Evolutionary conservation across 768 basidiomycete species (phyloP).

Genomic region (Cyathus striatus): DNA sequence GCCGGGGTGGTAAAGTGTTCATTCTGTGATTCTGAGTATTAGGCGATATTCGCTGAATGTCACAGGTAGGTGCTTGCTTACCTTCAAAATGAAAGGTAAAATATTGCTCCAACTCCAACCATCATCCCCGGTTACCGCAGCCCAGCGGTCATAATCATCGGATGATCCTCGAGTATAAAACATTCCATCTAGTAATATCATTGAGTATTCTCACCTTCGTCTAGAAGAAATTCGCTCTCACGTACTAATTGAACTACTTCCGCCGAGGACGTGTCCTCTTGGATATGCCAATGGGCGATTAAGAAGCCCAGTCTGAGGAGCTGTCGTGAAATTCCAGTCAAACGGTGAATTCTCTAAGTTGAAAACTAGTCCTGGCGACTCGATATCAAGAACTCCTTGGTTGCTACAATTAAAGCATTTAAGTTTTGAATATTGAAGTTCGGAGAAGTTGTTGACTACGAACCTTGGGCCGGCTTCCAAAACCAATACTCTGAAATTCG

Average conservation of each 20-base stretch:
- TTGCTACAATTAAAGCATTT: constrained; percentile 9
- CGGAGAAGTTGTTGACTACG: not conserved
- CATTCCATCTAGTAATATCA: constrained; percentile 10
- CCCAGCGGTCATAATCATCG: constrained; percentile 1
- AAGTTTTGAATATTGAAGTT: constrained; percentile 3
- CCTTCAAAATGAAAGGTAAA: constrained; percentile 17
- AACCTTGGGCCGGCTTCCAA: constrained; percentile 13
- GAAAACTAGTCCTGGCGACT: constrained; percentile 11
- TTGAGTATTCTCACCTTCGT: constrained; percentile 11
- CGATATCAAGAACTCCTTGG: constrained; percentile 7
- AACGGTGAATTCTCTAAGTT: constrained; percentile 9
- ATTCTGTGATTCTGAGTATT: constrained; percentile 12
- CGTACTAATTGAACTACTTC: constrained; percentile 27
- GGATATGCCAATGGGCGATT: constrained; percentile 17
- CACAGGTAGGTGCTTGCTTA: constrained; percentile 4
- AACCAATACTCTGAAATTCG: constrained; percentile 10
- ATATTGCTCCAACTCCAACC: constrained; percentile 25
- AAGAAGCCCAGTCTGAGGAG: constrained; percentile 23
- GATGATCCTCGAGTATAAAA: constrained; percentile 13
- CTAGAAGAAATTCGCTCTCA: constrained; percentile 6
- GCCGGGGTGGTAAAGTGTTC: constrained; percentile 22
- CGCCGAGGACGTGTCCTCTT: constrained; percentile 24
- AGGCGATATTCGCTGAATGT: not conserved
- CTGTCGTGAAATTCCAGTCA: constrained; percentile 33
- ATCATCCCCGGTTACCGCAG: not conserved